Conservation (phyloP, 2,329 filamentous ascomycete genomes). For the Pestalotiopsis sp. region DNA sequence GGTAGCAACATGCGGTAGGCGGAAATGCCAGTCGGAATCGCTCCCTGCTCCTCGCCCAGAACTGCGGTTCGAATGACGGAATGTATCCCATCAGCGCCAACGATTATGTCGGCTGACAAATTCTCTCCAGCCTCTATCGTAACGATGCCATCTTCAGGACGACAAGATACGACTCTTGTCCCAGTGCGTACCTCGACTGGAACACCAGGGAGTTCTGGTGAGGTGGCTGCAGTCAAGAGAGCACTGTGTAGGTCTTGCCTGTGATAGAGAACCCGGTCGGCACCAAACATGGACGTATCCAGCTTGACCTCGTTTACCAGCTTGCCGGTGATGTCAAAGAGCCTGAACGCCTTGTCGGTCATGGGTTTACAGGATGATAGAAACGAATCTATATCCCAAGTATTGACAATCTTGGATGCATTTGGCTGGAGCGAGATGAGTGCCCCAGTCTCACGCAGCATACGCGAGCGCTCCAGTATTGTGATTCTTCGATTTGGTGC, state of each 20-base stretch:
- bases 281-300: conserved; percentile 34
- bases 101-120: conserved; percentile 32
- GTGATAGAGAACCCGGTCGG: conserved; percentile 42
- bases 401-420: conserved; percentile 36
- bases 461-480: conserved; percentile 25
- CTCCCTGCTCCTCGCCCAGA: conserved; percentile 18
- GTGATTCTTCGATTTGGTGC: conserved; percentile 25
- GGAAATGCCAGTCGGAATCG: conserved; percentile 37
- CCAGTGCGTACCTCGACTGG: conserved; percentile 30
- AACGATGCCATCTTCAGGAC: conserved; percentile 37
- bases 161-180: conserved; percentile 36
- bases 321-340: conserved; percentile 23
- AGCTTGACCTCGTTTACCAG: conserved; percentile 34
- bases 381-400: conserved; percentile 31
- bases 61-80: conserved; percentile 19
- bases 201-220: conserved; percentile 20
- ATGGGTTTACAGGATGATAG: conserved; percentile 33
- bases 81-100: conserved; percentile 40
- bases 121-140: conserved; percentile 34
- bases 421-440: conserved; percentile 45
- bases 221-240: conserved; percentile 24
- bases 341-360: conserved; percentile 37
- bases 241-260: conserved; percentile 41
- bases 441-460: conserved; percentile 40
- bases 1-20: conserved; percentile 39